These are phyloP conservation scores for Ophiostoma ulmi DNA, from an alignment of 2,329 filamentous ascomycete species.

Conservation along the genomic window DNA sequence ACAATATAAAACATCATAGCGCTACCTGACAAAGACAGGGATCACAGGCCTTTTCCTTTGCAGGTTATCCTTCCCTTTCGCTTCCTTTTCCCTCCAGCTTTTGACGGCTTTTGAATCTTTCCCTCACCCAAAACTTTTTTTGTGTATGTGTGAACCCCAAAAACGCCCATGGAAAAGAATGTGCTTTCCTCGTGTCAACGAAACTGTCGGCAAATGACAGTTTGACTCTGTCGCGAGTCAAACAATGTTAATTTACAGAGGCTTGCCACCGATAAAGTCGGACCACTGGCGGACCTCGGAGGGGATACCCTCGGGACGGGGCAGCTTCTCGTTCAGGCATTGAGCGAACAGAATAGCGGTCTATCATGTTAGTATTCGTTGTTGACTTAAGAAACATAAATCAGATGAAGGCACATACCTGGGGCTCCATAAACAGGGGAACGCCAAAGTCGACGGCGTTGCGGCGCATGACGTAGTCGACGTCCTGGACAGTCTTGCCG, in stretches of 20 bases:
- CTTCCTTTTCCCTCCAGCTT: background rate
- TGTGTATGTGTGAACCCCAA: conserved; percentile 14
- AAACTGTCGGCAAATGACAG: background rate
- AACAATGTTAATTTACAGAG: conserved; percentile 50
- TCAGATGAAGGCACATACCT: conserved; percentile 51
- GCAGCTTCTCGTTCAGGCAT: conserved; percentile 96
- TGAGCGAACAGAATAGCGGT: conserved; percentile 93
- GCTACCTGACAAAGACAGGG: background rate
- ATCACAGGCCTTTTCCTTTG: background rate
- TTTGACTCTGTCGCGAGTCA: background rate
- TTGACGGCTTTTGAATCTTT: conserved; percentile 12
- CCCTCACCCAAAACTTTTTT: conserved; percentile 12
- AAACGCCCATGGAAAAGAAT: conserved; percentile 21
- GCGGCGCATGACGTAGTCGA: conserved; percentile 97
- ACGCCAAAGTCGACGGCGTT: conserved; percentile 98
- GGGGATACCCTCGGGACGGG: conserved; percentile 80
- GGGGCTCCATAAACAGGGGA: conserved; percentile 96
- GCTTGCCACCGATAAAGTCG: conserved; percentile 86
- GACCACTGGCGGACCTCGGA: conserved; percentile 91
- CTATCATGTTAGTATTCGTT: conserved; percentile 42
- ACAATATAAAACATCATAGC: conserved; percentile 11
- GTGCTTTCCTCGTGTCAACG: background rate
- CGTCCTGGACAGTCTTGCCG: conserved; percentile 78
- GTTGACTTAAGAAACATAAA: background rate
- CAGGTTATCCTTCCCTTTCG: background rate